These are phyloP conservation scores for Pyrenula massariospora DNA, from an alignment of 495 filamentous ascomycete genomes.

Conservation along the genomic window DNA sequence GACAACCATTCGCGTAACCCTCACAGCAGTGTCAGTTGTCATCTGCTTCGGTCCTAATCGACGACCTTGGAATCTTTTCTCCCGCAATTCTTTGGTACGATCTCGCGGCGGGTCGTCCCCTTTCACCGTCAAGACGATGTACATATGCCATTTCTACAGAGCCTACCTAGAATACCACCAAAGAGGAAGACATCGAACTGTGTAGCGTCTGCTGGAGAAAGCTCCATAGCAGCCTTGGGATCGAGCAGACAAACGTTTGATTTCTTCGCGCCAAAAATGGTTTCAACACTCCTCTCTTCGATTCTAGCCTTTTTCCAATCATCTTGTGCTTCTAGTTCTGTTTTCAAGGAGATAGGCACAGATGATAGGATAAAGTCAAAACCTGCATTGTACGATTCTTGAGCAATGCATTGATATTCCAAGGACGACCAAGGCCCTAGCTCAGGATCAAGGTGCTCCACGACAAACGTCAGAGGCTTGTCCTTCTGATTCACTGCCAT, in stretches of 20 bases:
- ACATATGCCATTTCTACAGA: background rate
- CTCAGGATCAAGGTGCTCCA: constrained; percentile 89
- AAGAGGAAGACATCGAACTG: constrained; percentile 87
- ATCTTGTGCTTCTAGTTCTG: constrained; percentile 42
- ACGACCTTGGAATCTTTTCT: constrained; percentile 82
- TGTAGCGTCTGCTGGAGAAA: constrained; percentile 72
- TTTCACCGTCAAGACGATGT: constrained; percentile 18
- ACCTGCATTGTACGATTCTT: constrained; percentile 58
- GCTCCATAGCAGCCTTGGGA: constrained; percentile 65
- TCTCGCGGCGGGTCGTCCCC: constrained; percentile 95
- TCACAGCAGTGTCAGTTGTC: constrained; percentile 95
- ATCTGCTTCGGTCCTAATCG: constrained; percentile 89
- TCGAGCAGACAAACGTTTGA: constrained; percentile 78
- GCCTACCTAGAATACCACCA: constrained; percentile 80
- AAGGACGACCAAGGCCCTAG: constrained; percentile 87
- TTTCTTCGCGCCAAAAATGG: constrained; percentile 54
- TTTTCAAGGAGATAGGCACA: constrained; percentile 50
- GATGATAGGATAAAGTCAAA: constrained; percentile 77
- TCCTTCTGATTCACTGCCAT: background rate
- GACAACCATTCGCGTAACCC: constrained; percentile 81
- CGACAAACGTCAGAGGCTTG: constrained; percentile 58
- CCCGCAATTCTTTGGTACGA: constrained; percentile 82
- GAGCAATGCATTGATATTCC: constrained; percentile 78
- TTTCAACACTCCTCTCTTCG: constrained; percentile 64
- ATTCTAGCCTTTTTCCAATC: constrained; percentile 49